phyloP scores from a whole-genome alignment of 2,329 filamentous ascomycete genomes.

The Dichotomopilus funicola region DNA sequence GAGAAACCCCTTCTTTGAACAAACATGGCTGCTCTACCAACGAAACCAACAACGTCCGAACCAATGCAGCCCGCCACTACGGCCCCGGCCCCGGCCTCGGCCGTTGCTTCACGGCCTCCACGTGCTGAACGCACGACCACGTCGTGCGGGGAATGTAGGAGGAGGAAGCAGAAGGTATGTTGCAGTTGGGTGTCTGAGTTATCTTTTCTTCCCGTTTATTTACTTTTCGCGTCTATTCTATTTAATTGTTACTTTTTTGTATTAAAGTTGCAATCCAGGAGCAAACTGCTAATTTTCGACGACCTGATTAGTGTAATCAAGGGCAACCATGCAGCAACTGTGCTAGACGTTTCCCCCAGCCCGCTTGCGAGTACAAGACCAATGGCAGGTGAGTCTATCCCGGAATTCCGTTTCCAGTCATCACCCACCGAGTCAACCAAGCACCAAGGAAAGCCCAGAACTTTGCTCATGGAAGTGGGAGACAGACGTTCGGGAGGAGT shows the following conservation, averaged over 20 bases:
- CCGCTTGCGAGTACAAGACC: conserved; percentile 41
- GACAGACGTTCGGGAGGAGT: conserved; percentile 19
- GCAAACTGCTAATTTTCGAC: neutral
- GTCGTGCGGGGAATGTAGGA: conserved; percentile 45
- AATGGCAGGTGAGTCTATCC: conserved; percentile 18
- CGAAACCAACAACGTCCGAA: conserved; percentile 30
- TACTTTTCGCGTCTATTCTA: neutral
- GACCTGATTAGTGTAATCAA: conserved; percentile 42
- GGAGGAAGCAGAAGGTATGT: conserved; percentile 45
- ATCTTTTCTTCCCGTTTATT: too few relatives aligned
- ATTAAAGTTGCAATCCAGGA: neutral
- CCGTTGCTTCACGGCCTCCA: conserved; percentile 21
- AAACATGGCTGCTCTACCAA: neutral
- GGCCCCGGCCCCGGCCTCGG: neutral
- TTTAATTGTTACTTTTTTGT: neutral
- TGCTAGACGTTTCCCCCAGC: conserved; percentile 45
- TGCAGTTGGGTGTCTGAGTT: conserved; percentile 4
- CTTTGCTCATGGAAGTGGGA: conserved; percentile 4
- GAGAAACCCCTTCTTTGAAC: neutral
- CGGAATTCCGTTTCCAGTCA: neutral
- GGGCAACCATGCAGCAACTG: conserved; percentile 50
- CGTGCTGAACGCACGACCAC: conserved; percentile 34
- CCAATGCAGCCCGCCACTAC: conserved; percentile 23
- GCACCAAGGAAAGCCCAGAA: neutral
- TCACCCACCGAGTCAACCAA: neutral